A percentile compares a stretch with the other conserved stretches of the same genome.
Conservation (phyloP, 2,329 filamentous ascomycete genomes). For the Pestalotiopsis sp. region DNA sequence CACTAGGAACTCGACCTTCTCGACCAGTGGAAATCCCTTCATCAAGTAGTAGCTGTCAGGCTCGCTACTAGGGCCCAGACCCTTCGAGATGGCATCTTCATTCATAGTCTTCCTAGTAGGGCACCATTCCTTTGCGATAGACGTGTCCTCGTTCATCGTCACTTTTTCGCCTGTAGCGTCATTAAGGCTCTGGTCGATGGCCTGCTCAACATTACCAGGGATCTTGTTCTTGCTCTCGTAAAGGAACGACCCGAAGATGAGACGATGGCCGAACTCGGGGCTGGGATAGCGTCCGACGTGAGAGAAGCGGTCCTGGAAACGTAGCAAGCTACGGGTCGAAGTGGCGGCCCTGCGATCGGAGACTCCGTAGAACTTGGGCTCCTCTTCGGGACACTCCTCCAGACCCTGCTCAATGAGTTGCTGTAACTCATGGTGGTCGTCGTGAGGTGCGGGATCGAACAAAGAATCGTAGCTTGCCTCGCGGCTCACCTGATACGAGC, state of each 20-base stretch:
- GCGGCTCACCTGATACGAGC: too few relatives aligned
- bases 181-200: constrained; percentile 5
- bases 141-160: constrained; percentile 1
- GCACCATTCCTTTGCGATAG: constrained; percentile 3
- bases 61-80: background rate
- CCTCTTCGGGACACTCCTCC: background rate
- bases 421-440: background rate
- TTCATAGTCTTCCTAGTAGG: background rate
- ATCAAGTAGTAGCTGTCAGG: constrained; percentile 15
- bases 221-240: constrained; percentile 3
- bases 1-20: constrained; percentile 32
- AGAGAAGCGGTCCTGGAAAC: constrained; percentile 8
- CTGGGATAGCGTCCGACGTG: background rate
- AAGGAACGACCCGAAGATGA: constrained; percentile 16
- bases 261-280: constrained; percentile 14
- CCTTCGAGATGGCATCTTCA: background rate
- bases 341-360: background rate
- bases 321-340: background rate
- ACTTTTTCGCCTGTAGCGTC: background rate
- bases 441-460: too few relatives aligned
- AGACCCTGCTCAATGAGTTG: background rate
- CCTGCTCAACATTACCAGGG: background rate
- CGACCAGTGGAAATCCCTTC: constrained; percentile 35
- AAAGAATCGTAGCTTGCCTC: too few relatives aligned
- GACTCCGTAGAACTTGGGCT: background rate